These are phyloP conservation scores for Tremella fuciformis DNA, from an alignment of 768 basidiomycete genomes.

Conservation along the genomic window DNA sequence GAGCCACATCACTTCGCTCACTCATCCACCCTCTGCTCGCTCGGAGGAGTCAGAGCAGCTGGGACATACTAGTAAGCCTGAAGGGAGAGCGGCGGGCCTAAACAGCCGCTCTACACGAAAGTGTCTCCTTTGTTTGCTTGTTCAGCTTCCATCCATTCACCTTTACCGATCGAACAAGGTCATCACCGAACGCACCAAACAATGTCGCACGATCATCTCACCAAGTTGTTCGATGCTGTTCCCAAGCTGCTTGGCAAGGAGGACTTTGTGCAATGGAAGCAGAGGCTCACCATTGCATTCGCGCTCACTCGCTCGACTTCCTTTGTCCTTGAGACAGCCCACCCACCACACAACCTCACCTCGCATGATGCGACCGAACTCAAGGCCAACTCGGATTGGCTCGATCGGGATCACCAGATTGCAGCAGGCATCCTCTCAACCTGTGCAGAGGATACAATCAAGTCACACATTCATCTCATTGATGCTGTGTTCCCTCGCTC, in stretches of 20 bases:
- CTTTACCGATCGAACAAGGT: background rate
- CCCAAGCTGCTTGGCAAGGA: constrained; percentile 11
- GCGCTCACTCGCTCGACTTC: constrained; percentile 8
- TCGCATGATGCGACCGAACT: background rate
- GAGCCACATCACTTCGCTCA: background rate
- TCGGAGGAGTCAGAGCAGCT: background rate
- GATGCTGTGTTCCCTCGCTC: constrained; percentile 7
- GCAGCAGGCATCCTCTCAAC: constrained; percentile 10
- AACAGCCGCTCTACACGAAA: constrained; percentile 2
- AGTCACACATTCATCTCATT: constrained; percentile 5
- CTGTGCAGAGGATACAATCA: background rate
- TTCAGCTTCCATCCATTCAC: background rate
- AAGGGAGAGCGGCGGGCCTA: constrained; percentile 2
- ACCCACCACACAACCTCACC: too few species aligned
- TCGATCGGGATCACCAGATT: constrained; percentile 9
- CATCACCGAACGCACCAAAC: background rate
- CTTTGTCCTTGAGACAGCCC: background rate
- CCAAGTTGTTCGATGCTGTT: constrained; percentile 6
- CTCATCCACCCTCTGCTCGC: too few species aligned
- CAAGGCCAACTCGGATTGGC: constrained; percentile 3
- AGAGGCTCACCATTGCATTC: constrained; percentile 8
- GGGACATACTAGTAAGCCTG: background rate
- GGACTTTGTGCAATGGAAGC: constrained; percentile 6
- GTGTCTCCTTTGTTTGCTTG: constrained; percentile 2
- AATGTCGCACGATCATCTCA: background rate